Evolutionary conservation across 78 protist genomes (phyloP).

Genomic region (Protostelium mycophagum): DNA sequence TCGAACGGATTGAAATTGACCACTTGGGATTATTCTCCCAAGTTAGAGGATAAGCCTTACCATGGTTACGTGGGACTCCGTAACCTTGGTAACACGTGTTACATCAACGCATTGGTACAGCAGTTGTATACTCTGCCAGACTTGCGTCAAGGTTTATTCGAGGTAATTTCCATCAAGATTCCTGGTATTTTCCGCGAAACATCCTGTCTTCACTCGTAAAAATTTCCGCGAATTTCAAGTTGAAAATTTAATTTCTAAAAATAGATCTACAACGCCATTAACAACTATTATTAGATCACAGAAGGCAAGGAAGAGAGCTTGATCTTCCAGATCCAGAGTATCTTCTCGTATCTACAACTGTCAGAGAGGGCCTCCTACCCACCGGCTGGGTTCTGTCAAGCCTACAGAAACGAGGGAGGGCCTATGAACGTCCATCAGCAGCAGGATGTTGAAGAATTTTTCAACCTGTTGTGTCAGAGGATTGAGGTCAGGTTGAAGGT

Average conservation of each 20-base stretch:
- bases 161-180: not conserved
- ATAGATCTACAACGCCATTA: conserved; percentile 3
- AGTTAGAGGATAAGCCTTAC: conserved; percentile 43
- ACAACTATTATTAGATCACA: too few relatives aligned
- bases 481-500: conserved; percentile 45
- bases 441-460: conserved; percentile 74
- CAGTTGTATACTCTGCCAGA: conserved; percentile 66
- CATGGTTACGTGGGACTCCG: conserved; percentile 79
- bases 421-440: conserved; percentile 49
- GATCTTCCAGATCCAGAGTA: conserved; percentile 47
- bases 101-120: conserved; percentile 80
- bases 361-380: conserved; percentile 52
- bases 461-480: conserved; percentile 43
- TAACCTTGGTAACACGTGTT: conserved; percentile 88
- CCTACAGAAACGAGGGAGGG: conserved; percentile 63
- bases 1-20: not conserved
- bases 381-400: conserved; percentile 51
- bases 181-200: not conserved
- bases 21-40: conserved; percentile 51
- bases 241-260: too few relatives aligned
- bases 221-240: too few relatives aligned
- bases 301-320: conserved; percentile 20
- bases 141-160: conserved; percentile 38
- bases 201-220: too few relatives aligned
- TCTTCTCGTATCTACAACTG: conserved; percentile 67